These are phyloP conservation scores for Gaeumannomyces sp. DNA, from an alignment of 2,329 filamentous ascomycete genomes.

Conservation along the genomic window DNA sequence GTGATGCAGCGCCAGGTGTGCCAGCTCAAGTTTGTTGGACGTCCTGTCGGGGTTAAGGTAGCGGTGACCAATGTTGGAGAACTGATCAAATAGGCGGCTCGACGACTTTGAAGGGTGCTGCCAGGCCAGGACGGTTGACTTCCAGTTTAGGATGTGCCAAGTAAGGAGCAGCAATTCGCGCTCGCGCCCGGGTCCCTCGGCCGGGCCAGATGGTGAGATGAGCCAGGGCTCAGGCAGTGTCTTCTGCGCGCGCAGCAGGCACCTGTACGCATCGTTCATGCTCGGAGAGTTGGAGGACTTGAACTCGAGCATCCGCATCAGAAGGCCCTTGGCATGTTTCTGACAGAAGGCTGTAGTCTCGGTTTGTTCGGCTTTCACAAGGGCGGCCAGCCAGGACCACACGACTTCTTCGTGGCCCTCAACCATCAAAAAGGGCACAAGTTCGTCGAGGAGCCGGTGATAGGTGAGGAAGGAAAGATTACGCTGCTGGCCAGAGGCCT, in stretches of 20 bases:
- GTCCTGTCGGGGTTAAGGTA: conserved; percentile 18
- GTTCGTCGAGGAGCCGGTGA: conserved; percentile 28
- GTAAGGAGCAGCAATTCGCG: conserved; percentile 32
- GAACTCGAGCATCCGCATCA: conserved; percentile 33
- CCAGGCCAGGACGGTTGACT: conserved; percentile 45
- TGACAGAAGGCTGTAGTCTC: conserved; percentile 19
- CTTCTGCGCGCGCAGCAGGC: conserved; percentile 40
- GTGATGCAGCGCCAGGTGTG: conserved; percentile 50
- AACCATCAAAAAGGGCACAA: conserved; percentile 45
- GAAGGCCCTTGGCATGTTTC: conserved; percentile 23
- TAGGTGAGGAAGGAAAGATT: conserved; percentile 40
- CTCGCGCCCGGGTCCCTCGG: conserved; percentile 20
- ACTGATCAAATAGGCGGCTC: conserved; percentile 44
- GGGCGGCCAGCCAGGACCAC: conserved; percentile 43
- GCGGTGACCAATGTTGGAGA: conserved; percentile 38
- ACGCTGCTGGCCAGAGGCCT: conserved; percentile 40
- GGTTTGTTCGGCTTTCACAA: background rate
- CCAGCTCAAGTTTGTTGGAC: conserved; percentile 33
- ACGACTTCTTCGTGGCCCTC: conserved; percentile 44
- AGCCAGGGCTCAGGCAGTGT: background rate
- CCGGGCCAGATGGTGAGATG: background rate
- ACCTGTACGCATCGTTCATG: conserved; percentile 43
- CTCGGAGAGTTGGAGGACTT: conserved; percentile 27
- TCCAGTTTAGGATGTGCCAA: conserved; percentile 45
- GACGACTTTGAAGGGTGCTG: conserved; percentile 36